These are phyloP conservation scores for Eucalyptus guilfoylei DNA, from an alignment of 345 rosid species.

Conservation along the genomic window DNA sequence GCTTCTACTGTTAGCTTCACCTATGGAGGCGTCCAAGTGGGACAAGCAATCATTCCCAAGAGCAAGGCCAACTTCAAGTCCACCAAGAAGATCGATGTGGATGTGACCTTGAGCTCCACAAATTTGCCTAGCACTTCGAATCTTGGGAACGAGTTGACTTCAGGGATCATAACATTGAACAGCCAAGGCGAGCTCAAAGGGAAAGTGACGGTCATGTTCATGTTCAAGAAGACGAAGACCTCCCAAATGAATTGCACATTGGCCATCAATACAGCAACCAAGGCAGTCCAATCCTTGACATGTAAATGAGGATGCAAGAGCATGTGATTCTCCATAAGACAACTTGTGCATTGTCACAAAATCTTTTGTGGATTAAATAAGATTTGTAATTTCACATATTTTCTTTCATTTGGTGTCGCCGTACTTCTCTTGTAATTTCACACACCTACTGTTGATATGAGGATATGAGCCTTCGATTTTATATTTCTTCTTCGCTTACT, in stretches of 20 bases:
- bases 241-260: conserved; percentile 1
- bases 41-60: background rate
- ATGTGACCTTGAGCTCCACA: background rate
- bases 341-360: background rate
- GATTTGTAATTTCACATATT: background rate
- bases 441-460: background rate
- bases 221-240: conserved; percentile 1
- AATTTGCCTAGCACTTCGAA: background rate
- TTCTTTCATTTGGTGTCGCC: background rate
- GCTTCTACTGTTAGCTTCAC: background rate
- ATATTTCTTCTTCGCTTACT: background rate
- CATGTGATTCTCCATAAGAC: background rate
- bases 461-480: background rate
- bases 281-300: background rate
- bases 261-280: background rate
- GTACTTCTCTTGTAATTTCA: background rate
- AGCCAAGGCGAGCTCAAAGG: background rate
- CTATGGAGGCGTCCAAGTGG: background rate
- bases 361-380: background rate
- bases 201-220: background rate
- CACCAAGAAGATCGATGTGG: background rate
- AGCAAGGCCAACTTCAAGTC: background rate
- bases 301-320: background rate
- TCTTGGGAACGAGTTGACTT: background rate
- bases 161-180: background rate